Evolutionary conservation across 139 green algal species (phyloP), one percentile per base, ranked within the genome.

Genomic region (Deuterostichococcus epilithicus): DNA sequence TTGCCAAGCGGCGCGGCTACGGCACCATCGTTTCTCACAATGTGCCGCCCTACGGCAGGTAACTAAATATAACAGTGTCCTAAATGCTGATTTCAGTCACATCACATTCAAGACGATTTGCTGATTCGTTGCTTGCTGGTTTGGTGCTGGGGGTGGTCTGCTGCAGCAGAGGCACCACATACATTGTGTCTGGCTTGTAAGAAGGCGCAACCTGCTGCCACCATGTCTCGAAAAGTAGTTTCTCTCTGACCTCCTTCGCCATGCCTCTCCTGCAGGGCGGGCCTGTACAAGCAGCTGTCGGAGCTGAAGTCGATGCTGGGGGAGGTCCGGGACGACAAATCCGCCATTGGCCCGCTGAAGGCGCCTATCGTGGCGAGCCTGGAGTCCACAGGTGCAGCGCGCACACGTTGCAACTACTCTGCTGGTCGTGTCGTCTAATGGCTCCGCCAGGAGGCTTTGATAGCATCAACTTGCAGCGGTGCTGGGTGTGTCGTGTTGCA

Each of bases 271-370:
- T 76, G 70, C 58, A 79, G 85, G 10, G 79, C 88, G 75, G 95
- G 96, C n/a, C 90, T 99, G 72, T 99, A 99, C 89, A 98, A 98
- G 86, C 91, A 98, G 84, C 84, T 98, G 58, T 81, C 91, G 15
- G 81, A 87, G 26, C 85, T 98, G 5, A 88, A 90, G 45, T 88
- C 90, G 0, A 80, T 98, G 73, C 72, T 99, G 6, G 38, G 58
- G 3, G 94, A 98, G 79, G 95, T 91, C 74, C 76, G 94, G 6
- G 91, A 96, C 72, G 76, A 88, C 10, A 84, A 85, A 20, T 71
- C 76, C 36, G 71, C 20, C 25, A 77, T 77, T 34, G 75, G 35
- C 28, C 42, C 28, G 39, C 73, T 83, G n/a, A 82, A 68, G 72
- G 87, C 42, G 23, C 73, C 83, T 63, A 92, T 97, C 13, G 72